Base-by-base conservation (phyloP, 2,329 filamentous ascomycete genomes). In the Trematosphaeria pertusa region DNA sequence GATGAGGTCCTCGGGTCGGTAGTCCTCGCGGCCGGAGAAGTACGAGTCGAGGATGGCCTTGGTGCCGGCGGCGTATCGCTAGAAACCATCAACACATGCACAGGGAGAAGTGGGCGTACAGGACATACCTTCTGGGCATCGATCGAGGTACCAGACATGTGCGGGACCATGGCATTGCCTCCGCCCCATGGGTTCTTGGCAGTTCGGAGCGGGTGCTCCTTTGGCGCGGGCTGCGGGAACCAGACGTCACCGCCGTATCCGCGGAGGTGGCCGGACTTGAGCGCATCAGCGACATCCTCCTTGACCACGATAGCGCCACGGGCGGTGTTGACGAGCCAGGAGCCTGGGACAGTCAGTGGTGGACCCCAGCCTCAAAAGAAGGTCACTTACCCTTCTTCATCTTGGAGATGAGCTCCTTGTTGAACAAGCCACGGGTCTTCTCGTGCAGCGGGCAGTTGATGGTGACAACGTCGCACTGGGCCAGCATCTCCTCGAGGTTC, bases 381-480 rank as follows among this genome's bases (percentile, higher is more conserved):
- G n/a, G 24, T 26, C 20, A 62, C 82, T 62, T 73, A 87, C 88
- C 92, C 75, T 87, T 88, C 89, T 97, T 97, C 94, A 97, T 99
- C 89, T 97, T 97, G 76, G 86, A 82, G 73, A 97, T 93, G 67
- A 97, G 83, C 37, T 97, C 91, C 87, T 97, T 97, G 87, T 97
- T 96, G 84, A 97, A 97, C 56, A 99, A 78, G 62, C 93, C 93
- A 54, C 86, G 84, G 26, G 94, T 99, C 85, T 95, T 96, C 84
- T 97, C 93, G 82, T 99, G 94, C 57, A 99, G 85, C 43, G 94
- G 94, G 84, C 92, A 97, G 87, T 99, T 99, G 81, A 99, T 97
- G 72, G 94, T 99, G 76, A 99, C 93, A 54, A 97, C 84, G 65
- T 97, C 94, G 75, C 93, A 97, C 82, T 96, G 91, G 31, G 84